Conservation (phyloP, 306 rosid genomes). For the Clitoria ternatea region DNA sequence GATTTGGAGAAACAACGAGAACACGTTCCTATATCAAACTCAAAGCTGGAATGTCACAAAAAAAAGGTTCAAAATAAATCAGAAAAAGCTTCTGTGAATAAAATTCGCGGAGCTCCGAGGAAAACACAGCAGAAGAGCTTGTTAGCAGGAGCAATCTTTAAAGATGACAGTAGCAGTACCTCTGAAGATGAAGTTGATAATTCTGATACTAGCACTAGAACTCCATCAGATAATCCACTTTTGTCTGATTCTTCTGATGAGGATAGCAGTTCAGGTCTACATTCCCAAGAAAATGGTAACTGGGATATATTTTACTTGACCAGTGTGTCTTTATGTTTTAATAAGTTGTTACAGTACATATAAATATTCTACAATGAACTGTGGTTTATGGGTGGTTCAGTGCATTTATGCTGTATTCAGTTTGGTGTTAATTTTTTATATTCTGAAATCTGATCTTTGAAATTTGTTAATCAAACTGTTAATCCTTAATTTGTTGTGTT, state of each 20-base stretch:
- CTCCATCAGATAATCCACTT: slow-evolving; percentile 55
- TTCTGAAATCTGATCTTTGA: background rate
- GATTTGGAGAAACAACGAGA: slow-evolving; percentile 23
- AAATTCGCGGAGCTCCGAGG: slow-evolving; percentile 27
- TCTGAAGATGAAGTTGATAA: slow-evolving; percentile 46
- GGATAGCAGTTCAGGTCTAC: slow-evolving; percentile 52
- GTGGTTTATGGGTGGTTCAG: background rate
- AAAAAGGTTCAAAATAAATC: slow-evolving; percentile 25
- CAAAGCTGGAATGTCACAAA: slow-evolving; percentile 31
- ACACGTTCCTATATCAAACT: slow-evolving; percentile 29
- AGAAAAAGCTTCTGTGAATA: slow-evolving; percentile 32
- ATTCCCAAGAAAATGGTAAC: slow-evolving; percentile 35
- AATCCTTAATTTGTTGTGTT: background rate
- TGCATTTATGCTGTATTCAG: background rate
- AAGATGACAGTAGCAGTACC: slow-evolving; percentile 55
- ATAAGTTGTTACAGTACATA: slow-evolving; percentile 13
- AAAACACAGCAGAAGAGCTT: slow-evolving; percentile 37
- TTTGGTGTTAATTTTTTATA: background rate
- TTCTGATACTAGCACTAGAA: slow-evolving; percentile 57
- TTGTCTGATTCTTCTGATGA: slow-evolving; percentile 63
- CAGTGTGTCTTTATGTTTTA: slow-evolving; percentile 7
- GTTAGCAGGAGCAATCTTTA: slow-evolving; percentile 51
- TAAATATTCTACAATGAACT: background rate
- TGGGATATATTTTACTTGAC: slow-evolving; percentile 4
- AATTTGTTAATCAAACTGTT: background rate